Evolutionary conservation across 441 rosid species (phyloP), one percentile per base, ranked within the genome.

Genomic region (Hura crepitans): DNA sequence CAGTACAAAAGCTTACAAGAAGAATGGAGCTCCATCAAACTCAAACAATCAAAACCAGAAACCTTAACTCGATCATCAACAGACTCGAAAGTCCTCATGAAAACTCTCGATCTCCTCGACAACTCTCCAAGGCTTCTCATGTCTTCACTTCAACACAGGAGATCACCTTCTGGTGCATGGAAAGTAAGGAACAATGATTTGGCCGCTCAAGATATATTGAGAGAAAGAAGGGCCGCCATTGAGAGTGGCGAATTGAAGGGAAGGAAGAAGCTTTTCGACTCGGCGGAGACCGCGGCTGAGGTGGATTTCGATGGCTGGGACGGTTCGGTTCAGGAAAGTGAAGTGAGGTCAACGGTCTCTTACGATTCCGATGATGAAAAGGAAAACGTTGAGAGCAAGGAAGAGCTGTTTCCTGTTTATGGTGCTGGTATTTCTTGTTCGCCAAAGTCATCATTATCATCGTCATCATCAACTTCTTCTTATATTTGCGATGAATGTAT

Each of bases 201-300:
- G 67, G 81, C 80, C 0, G 75, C 74, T 3, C 65, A 49, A 20
- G 86, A 82, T 74, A 75, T 80, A 2, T 35, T 78, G 4, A 65
- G 61, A 22, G 89, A 86, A 50, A 74, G 87, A 72, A 81, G 63
- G 27, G 87, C 77, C 0, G 82, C 86, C 75, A 76, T 82, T 6
- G 77, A 71, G 78, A 79, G 83, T 2, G 86, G 85, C 23, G 75
- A 81, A 37, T 72, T 81, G 67, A 85, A 83, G 63, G 87, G 90
- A 33, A 80, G 84, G 68, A 77, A 83, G 68, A 77, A 83, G 61
- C 87, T 90, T 66, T 83, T 86, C 20, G 75, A 70, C 30, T 72
- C 50, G 1, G 70, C 1, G 0, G 78, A 78, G 14, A 49, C 54
- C 9, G 70, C 20, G 17, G 74, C 43, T 4, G 80, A 77, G 56